phyloP scores from a whole-genome alignment of 129 eudicot species.

The Ambrosia trifida region DNA sequence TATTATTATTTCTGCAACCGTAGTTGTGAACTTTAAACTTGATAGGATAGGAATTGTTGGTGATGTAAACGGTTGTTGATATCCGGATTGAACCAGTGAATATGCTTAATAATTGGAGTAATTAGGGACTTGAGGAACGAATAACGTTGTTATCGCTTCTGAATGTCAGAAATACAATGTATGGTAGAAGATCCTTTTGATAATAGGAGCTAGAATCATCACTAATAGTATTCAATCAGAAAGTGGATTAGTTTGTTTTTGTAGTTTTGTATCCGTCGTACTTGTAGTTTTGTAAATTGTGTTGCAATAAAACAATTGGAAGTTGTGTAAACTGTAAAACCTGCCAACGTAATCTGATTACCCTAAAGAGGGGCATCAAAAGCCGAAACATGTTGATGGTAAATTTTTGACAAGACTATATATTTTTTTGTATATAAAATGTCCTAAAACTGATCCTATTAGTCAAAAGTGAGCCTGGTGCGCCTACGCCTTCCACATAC shows the following conservation, averaged over 20 bases:
- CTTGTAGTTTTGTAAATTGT: conserved; percentile 1
- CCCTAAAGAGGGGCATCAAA: background rate
- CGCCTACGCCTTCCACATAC: background rate
- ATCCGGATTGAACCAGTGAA: background rate
- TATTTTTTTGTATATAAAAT: background rate
- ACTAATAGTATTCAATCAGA: background rate
- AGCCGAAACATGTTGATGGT: conserved; percentile 7
- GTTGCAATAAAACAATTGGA: conserved; percentile 1
- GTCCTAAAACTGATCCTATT: conserved; percentile 1
- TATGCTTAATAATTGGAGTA: background rate
- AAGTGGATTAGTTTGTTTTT: background rate
- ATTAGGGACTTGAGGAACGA: background rate
- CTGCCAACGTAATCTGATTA: conserved; percentile 1
- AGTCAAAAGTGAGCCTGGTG: background rate
- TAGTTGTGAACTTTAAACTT: conserved; percentile 10
- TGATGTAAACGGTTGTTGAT: background rate
- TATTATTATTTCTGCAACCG: background rate
- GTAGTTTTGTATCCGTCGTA: background rate
- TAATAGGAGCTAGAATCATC: background rate
- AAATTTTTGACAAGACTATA: background rate
- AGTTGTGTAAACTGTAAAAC: conserved; percentile 1
- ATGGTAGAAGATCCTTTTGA: conserved; percentile 21
- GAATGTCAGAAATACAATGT: background rate
- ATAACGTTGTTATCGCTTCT: background rate
- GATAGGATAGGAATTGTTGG: background rate